These are phyloP conservation scores for Tuber aestivum DNA, from an alignment of 495 filamentous ascomycete species.

Conservation along the genomic window DNA sequence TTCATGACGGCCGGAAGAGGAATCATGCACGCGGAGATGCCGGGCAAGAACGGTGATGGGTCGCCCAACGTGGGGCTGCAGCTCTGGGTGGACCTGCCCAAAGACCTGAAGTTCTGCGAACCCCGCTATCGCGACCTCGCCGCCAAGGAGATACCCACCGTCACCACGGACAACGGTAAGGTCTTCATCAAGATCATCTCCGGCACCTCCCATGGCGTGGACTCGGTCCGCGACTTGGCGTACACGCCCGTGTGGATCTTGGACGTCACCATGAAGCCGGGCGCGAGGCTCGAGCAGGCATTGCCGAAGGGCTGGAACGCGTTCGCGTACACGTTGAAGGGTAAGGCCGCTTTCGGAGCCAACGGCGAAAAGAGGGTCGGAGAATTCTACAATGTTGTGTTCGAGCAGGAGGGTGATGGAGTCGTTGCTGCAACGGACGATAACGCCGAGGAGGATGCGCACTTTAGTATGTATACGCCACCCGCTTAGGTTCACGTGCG, in stretches of 20 bases:
- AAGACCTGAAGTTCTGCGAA: slow-evolving; percentile 76
- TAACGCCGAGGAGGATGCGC: slow-evolving; percentile 58
- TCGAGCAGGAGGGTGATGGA: slow-evolving; percentile 70
- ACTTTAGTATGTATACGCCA: slow-evolving; percentile 53
- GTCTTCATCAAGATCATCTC: slow-evolving; percentile 84
- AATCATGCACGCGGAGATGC: slow-evolving; percentile 98
- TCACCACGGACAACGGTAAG: slow-evolving; percentile 60
- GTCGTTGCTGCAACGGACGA: slow-evolving; percentile 64
- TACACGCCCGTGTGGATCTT: slow-evolving; percentile 95
- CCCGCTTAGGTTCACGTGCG: background rate
- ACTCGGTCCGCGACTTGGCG: slow-evolving; percentile 78
- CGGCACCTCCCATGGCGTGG: slow-evolving; percentile 73
- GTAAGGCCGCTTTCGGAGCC: slow-evolving; percentile 61
- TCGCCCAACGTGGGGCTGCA: slow-evolving; percentile 80
- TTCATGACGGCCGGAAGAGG: slow-evolving; percentile 96
- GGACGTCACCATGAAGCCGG: slow-evolving; percentile 75
- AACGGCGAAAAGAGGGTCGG: slow-evolving; percentile 51
- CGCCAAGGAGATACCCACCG: slow-evolving; percentile 68
- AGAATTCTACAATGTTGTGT: slow-evolving; percentile 84
- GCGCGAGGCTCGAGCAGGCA: slow-evolving; percentile 64
- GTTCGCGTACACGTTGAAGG: slow-evolving; percentile 76
- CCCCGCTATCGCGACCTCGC: slow-evolving; percentile 83
- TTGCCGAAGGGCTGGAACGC: slow-evolving; percentile 83
- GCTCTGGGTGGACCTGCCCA: slow-evolving; percentile 88
- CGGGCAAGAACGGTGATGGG: slow-evolving; percentile 69